Base-by-base conservation (phyloP, 2,329 filamentous ascomycete species). In the Fusarium globosum region DNA sequence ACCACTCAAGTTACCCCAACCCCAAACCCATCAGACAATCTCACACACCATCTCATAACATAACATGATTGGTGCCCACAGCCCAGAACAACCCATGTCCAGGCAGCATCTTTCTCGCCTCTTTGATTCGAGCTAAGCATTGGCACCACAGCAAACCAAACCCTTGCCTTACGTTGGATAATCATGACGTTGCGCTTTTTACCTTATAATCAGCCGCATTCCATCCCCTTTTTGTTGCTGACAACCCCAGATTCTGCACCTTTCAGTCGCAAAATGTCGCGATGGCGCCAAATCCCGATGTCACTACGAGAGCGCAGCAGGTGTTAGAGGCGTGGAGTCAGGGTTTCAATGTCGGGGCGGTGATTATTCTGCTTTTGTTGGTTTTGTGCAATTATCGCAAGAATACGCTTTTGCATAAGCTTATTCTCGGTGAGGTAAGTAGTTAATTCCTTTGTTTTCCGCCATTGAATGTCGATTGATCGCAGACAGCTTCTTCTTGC, bases 281-380 rank as follows among this genome's bases (percentile, higher is more conserved):
- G 28, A 72, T 72, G 69, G 65, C 69, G 33, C 48, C 63, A 18
- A 72, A 53, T 35, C 69, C 69, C 1, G 70, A 69, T 26, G 33
- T 45, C 21, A 69, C 65, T 10, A 72, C 64, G 18, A 70, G 69
- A 13, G 69, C 68, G 20, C 64, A 72, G 36, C 53, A 57, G 14
- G 61, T 72, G 4, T 36, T 72, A n/a, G 69, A 72, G 42, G 64
- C 69, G 16, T 72, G 69, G 69, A 69, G 64, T 23, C 69, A 72
- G 9, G 69, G 69, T 1, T 57, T 72, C 9, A 72, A 72, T 16
- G 30, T 72, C 7, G 69, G 69, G 9, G 69, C 58, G 2, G 36
- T 69, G 14, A 26, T 65, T 4, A 38, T 72, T 4, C 64, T 72
- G 11, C 43, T 72, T 4, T 14, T 72, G 4, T 8, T 72, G 13